Base-by-base conservation (phyloP, 2,329 filamentous ascomycete genomes). In the Diplodia intermedia region DNA sequence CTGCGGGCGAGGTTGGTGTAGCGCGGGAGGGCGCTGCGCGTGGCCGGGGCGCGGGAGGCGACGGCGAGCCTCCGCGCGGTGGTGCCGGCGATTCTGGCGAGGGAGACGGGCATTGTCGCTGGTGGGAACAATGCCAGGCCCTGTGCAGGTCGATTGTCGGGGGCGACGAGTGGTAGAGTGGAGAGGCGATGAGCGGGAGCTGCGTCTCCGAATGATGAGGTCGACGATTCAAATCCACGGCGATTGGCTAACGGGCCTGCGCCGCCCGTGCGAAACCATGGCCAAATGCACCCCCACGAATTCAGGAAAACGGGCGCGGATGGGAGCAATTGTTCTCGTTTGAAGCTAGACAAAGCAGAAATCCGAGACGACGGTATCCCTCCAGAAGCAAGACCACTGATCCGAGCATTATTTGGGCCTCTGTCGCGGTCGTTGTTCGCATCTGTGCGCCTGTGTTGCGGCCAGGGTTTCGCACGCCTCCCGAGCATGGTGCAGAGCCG, bases 61-160 rank as follows among this genome's bases (percentile, higher is more conserved):
- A 88, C 81, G 78, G 85, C 89, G 74, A 91, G 82, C 75, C 89
- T 88, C 82, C 87, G 89, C 81, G 89, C 89, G 80, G 87, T 85
- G 81, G 85, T 87, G 85, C 88, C 86, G 80, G 89, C 90, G 78
- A 93, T 85, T 81, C 91, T 89, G 82, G 88, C 88, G 78, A 93
- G 83, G 75, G 88, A 85, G 72, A 85, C 86, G 80, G 90, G 86
- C 91, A 93, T 93, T 82, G 80, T 83, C 78, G 73, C 68, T 71
- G 69, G 72, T 40, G 61, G 70, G 73, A 73, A 72, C 72, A 75
- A 68, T 49, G 66, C 66, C 66, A 52, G 66, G 57, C 66, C 66
- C 60, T 68, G 47, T 68, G 66, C 57, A 68, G 54, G 49, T 63
- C 38, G 57, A 65, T 47, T 53, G 55, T 53, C 43, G n/a, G 49